Percentiles rank a stretch among this genome's conserved stretches.
Evolutionary conservation across 139 green algal species (phyloP).

Genomic region (Chlorella sp.): DNA sequence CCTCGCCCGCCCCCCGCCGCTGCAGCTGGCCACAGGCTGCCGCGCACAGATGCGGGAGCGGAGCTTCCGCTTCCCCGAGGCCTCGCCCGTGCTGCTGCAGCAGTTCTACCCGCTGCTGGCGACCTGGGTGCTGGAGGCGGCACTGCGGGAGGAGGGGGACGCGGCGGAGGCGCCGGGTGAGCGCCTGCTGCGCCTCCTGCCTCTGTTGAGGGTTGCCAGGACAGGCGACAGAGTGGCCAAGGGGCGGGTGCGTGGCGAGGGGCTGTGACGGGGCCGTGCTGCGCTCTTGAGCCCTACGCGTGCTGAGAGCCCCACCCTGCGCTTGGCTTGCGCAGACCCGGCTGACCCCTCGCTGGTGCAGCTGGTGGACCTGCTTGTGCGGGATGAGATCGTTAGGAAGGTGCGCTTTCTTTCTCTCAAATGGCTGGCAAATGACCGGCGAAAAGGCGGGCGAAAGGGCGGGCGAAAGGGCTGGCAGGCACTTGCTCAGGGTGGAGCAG

Average conservation of each 20-base stretch:
- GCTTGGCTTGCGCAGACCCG: neutral
- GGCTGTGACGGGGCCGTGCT: too few species aligned
- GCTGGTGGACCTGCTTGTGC: conserved; percentile 44
- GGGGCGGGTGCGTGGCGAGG: too few species aligned
- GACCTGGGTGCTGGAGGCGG: conserved; percentile 44
- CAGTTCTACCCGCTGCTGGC: conserved; percentile 55
- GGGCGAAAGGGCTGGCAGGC: too few species aligned
- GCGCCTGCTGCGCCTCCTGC: too few species aligned
- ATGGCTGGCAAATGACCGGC: too few species aligned
- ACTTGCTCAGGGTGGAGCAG: too few species aligned
- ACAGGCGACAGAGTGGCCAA: too few species aligned
- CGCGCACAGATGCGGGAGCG: conserved; percentile 35
- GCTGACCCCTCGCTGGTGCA: conserved; percentile 6
- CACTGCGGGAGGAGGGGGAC: conserved; percentile 23
- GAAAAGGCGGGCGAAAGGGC: too few species aligned
- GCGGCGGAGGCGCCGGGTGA: conserved; percentile 1
- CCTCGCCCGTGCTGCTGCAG: conserved; percentile 33
- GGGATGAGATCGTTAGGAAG: conserved; percentile 47
- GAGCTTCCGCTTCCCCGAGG: conserved; percentile 35
- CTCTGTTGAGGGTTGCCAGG: too few species aligned
- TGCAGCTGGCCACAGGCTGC: conserved; percentile 26
- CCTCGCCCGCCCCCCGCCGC: neutral
- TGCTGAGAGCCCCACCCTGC: neutral
- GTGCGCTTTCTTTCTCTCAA: too few species aligned
- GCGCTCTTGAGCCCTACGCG: too few species aligned